phyloP scores from a whole-genome alignment of 202 grass and related monocot species.

The Eragrostis tef region DNA sequence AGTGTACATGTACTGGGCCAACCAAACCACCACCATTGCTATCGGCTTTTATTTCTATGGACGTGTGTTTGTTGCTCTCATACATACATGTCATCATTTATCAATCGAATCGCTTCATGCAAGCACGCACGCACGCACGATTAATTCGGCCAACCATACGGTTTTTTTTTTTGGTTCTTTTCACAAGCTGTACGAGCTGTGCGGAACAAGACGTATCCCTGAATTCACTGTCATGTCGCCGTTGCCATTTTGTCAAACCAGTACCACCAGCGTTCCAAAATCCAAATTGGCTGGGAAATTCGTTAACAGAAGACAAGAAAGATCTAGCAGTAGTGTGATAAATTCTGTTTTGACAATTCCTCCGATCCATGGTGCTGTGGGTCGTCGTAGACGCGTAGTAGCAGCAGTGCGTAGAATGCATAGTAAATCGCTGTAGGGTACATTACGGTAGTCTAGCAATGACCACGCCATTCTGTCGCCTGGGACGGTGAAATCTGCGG shows the following conservation, averaged over 20 bases:
- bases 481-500: not conserved
- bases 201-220: not conserved
- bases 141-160: constrained; percentile 16
- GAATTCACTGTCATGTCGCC: constrained; percentile 16
- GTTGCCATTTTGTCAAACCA: constrained; percentile 13
- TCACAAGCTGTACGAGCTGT: not conserved
- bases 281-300: not conserved
- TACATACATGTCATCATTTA: not conserved
- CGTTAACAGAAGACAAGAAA: not conserved
- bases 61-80: not conserved
- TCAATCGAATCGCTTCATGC: not conserved
- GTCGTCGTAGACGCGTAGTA: too few relatives aligned
- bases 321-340: not conserved
- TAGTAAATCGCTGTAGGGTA: not conserved
- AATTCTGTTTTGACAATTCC: not conserved
- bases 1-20: not conserved
- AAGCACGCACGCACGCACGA: not conserved
- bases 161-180: too few relatives aligned
- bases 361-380: not conserved
- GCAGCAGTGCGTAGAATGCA: too few relatives aligned
- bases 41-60: not conserved
- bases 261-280: not conserved
- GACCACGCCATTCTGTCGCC: not conserved
- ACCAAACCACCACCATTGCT: constrained; percentile 9
- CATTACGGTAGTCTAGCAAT: not conserved